Evolutionary conservation across 768 basidiomycete species (phyloP), one percentile per base, ranked within the genome.

Genomic region (Tephrocybe sp.): DNA sequence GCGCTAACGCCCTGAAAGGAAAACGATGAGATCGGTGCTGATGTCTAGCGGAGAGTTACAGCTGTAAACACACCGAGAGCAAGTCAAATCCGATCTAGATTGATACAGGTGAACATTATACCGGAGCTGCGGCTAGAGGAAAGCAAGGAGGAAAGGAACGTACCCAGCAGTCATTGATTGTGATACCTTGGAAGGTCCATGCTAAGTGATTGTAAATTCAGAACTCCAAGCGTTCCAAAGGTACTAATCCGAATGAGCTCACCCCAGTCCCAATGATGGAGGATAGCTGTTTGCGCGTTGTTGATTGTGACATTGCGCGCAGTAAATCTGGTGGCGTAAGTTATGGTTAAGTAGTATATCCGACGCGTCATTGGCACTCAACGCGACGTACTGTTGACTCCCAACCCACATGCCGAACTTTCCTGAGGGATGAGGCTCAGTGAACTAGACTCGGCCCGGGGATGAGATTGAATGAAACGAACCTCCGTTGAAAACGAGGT

Each of bases 371-470:
- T n/a, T 34, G 14, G 11, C 2, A 26, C n/a, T 3, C 16, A 41
- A 7, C 11, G 23, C 9, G 36, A 51, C 78, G 54, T 60, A 87
- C 77, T 90, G 89, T 66, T 91, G 89, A 58, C 89, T 90, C 36
- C 89, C 89, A 43, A 85, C 84, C 74, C 77, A 80, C 56, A 90
- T 82, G 6, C 84, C 88, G 55, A 69, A 81, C 65, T 79, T 82
- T 17, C 87, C 85, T 80, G 20, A 41, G 30, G 32, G 39, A 19
- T 49, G 38, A 35, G 10, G 30, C 38, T 26, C 38, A 19, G 22
- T 23, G 9, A 26, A 26, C 26, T 26, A 26, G 14, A 17, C 11
- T n/a, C n/a, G n/a, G n/a, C n/a, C n/a, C 17, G 12, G 3, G 48
- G n/a, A 10, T 19, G 39, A 17, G 45, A 32, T 10, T 26, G 13